phyloP scores from a whole-genome alignment of 2,329 filamentous ascomycete genomes.

The Colletotrichum tamarilloi region DNA sequence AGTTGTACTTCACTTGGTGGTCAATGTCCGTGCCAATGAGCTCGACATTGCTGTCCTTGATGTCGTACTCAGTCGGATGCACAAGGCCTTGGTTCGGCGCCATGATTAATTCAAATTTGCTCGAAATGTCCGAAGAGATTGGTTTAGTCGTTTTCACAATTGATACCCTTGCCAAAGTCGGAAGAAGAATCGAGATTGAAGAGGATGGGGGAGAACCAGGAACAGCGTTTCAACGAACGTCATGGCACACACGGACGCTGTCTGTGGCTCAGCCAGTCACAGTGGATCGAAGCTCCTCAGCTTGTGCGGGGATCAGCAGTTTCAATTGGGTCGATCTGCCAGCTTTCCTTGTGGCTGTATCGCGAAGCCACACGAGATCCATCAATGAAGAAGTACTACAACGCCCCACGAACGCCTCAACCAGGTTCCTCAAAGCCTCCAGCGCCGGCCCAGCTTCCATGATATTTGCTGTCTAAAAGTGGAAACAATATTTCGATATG shows the following conservation, averaged over 20 bases:
- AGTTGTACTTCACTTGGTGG: conserved; percentile 75
- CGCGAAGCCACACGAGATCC: conserved; percentile 31
- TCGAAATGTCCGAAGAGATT: background rate
- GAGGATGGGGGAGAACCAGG: background rate
- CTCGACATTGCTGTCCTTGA: conserved; percentile 76
- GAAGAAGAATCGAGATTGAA: background rate
- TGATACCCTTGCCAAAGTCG: background rate
- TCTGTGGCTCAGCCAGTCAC: conserved; percentile 28
- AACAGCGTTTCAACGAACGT: conserved; percentile 29
- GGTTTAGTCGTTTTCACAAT: background rate
- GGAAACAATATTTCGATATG: background rate
- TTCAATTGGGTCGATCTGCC: conserved; percentile 27
- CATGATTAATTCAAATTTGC: conserved; percentile 54
- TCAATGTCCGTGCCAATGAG: conserved; percentile 73
- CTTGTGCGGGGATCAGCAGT: conserved; percentile 31
- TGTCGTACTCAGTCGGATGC: conserved; percentile 72
- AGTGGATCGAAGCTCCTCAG: conserved; percentile 23
- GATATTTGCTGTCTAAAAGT: background rate
- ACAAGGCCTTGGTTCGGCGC: conserved; percentile 71
- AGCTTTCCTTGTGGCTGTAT: conserved; percentile 18
- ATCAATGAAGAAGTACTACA: conserved; percentile 25
- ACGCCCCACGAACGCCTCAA: conserved; percentile 27
- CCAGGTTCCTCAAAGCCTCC: conserved; percentile 8
- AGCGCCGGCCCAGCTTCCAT: conserved; percentile 11
- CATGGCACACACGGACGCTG: conserved; percentile 23